Evolutionary conservation across 129 eudicot species (phyloP), one percentile per base, ranked within the genome.

Genomic region (Flaveria trinervia): DNA sequence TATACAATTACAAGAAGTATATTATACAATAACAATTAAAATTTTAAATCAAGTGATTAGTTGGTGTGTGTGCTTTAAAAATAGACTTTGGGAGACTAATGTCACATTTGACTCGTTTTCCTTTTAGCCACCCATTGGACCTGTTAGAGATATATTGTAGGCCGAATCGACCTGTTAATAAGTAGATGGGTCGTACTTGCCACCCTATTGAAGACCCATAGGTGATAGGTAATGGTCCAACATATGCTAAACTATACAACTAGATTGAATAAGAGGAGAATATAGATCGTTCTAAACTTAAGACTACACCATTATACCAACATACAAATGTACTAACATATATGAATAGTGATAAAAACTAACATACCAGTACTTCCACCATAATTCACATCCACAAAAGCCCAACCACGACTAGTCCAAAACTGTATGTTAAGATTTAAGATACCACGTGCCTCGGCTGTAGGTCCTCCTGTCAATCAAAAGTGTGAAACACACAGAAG

Each of bases 351-450:
- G 22, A 51, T 62, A 39, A 50, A 52, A 70, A 80, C 65, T n/a
- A 41, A 65, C 83, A 33, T 82, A 94, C 98, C 98, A 46, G 98
- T 89, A 67, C 98, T 94, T 86, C 98, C 98, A 79, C 98, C 98
- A 70, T 94, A 94, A 83, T 94, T 94, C 73, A 94, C 98, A 91
- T 94, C 98, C 65, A 94, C 98, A 77, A 89, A 91, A 36, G 97
- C 98, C 98, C 98, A 94, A 72, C 98, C 98, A 23, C 98, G 93
- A 76, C 98, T 94, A 41, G 98, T 94, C 98, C 98, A 94, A 83
- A 87, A 94, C 78, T 94, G 98, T 54, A 91, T 71, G 67, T 79
- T 82, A 60, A 94, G 96, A 74, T 86, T 89, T 70, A 94, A 87
- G 78, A 83, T 84, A 55, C 96, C 98, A 76, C 90, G 98, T 46